Base-by-base conservation (phyloP, 306 rosid genomes). In the Trifolium repens region DNA sequence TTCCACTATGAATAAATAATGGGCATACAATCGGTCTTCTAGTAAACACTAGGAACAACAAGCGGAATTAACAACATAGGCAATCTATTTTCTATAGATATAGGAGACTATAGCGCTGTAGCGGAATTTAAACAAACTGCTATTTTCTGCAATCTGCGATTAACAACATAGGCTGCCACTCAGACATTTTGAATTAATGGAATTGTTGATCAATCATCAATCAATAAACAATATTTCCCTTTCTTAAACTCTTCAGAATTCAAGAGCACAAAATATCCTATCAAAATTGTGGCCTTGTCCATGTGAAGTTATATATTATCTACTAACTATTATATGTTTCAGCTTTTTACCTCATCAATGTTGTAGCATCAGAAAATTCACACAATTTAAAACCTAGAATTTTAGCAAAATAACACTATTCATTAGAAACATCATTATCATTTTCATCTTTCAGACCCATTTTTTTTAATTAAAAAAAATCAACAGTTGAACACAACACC, bases 181-280 rank as follows among this genome's bases (percentile, higher is more conserved):
- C 44, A 30, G 34, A 30, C 34, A 30, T 30, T 30, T 30, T 30
- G 34, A 30, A 4, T 22, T 30, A 30, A 0, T 30, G 24, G 55
- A 78, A 49, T 49, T 13, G 24, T 37, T 70, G n/a, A 39, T 70
- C 65, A 16, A 69, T 13, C 42, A 46, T 16, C 13, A 44, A 17
- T 17, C 27, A 59, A 47, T 17, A 14, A 0, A 47, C 17, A 13
- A 13, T 12, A 37, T 15, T 15, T 4, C 55, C 55, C 22, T 50
- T n/a, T 5, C 1, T 5, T 52, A 46, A 46, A 40, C 9, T 50
- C 52, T 3, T 37, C 50, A 43, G 43, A 46, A 58, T 49, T 49
- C 39, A 75, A 74, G 9, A 13, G 73, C 57, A 68, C 0, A 77
- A 47, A 60, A 60, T 30, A 60, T 14, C 67, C 67, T 14, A 60